These are phyloP conservation scores for Candolleomyces efflorescens DNA, from an alignment of 768 basidiomycete species.

Conservation along the genomic window DNA sequence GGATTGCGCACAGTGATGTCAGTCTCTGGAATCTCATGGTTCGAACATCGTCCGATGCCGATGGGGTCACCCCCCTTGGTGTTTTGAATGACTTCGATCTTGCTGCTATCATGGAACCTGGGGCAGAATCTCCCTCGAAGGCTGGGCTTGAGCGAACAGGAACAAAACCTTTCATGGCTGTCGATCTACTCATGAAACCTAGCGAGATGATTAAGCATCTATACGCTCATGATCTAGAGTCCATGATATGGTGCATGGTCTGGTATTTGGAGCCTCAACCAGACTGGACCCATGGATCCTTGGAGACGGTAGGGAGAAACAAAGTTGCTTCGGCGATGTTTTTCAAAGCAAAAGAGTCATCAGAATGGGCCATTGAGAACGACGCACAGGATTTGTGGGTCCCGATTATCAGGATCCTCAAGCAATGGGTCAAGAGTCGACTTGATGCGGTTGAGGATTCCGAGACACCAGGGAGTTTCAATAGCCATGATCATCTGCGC, in stretches of 20 bases:
- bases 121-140: background rate
- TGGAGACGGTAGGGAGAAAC: background rate
- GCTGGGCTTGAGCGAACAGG: constrained; percentile 4
- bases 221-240: constrained; percentile 12
- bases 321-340: background rate
- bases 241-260: constrained; percentile 6
- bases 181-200: constrained; percentile 4
- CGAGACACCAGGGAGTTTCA: no score
- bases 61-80: background rate
- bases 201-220: background rate
- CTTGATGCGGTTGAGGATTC: no score
- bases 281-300: background rate
- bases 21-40: constrained; percentile 12
- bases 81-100: constrained; percentile 15
- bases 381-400: no score
- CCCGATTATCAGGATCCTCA: no score
- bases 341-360: no score
- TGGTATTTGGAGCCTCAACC: background rate
- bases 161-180: constrained; percentile 10
- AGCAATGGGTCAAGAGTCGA: no score
- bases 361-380: no score
- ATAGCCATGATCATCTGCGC: no score
- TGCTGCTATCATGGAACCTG: constrained; percentile 7
- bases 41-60: background rate
- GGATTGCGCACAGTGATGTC: constrained; percentile 8